Evolutionary conservation across 352 stramenopile genomes (phyloP).

Genomic region (Saprolegnia diclina): DNA sequence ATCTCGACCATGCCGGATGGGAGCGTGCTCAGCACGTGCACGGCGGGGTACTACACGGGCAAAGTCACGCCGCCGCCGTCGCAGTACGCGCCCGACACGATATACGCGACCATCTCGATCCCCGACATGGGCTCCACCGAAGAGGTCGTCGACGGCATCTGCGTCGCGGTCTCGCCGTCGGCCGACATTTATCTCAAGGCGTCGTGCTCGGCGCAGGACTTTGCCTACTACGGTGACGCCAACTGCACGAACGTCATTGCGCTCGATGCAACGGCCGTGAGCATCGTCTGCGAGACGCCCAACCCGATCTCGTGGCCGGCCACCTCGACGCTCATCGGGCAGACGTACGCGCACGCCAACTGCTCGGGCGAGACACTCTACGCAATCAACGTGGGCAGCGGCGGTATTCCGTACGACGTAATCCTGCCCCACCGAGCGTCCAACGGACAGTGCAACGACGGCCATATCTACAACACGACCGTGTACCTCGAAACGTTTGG

Average conservation of each 20-base stretch:
- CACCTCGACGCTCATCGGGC: conserved; percentile 1
- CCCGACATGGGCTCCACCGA: conserved; percentile 3
- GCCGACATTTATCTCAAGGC: conserved; percentile 1
- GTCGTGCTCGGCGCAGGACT: not conserved
- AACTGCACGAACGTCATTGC: not conserved
- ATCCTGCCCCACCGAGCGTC: not conserved
- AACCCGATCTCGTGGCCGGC: conserved; percentile 2
- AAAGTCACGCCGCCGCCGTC: not conserved
- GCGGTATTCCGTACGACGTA: conserved; percentile 1
- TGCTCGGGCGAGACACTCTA: not conserved
- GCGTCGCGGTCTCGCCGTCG: not conserved
- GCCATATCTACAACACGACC: not conserved
- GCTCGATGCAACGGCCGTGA: not conserved
- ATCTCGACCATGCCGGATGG: conserved; percentile 1
- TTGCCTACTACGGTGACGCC: conserved; percentile 7
- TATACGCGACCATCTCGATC: conserved; percentile 6
- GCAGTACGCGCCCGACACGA: not conserved
- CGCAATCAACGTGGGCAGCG: not conserved
- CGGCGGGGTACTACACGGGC: not conserved
- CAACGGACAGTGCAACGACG: not conserved
- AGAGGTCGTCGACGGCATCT: not conserved
- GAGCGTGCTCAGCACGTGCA: not conserved
- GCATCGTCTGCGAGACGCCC: not conserved
- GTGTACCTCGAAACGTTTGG: not conserved
- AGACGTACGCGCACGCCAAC: not conserved